Conservation (phyloP, 148 eudicot species). For the Cornus florida region DNA sequence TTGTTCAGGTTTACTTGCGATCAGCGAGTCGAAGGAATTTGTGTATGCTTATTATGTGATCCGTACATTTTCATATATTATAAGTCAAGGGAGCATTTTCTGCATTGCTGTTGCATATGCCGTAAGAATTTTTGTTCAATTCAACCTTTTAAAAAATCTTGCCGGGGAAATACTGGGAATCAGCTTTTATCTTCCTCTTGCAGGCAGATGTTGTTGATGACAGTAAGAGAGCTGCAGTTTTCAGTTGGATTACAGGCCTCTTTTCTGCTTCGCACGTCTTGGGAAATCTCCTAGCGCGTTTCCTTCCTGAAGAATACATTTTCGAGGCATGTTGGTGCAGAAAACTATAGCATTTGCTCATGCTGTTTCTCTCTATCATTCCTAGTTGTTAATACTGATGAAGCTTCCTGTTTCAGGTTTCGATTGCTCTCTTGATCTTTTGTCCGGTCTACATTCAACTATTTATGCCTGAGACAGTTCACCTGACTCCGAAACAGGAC, state of each 20-base stretch:
- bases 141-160: background rate
- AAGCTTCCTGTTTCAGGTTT: slow-evolving; percentile 50
- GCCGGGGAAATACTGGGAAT: background rate
- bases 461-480: slow-evolving; percentile 65
- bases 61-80: slow-evolving; percentile 70
- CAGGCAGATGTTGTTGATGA: slow-evolving; percentile 83
- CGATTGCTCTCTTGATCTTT: slow-evolving; percentile 69
- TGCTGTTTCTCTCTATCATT: background rate
- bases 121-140: slow-evolving; percentile 46
- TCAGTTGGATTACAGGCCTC: slow-evolving; percentile 88
- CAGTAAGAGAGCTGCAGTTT: slow-evolving; percentile 68
- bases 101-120: slow-evolving; percentile 91
- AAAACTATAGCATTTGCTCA: background rate
- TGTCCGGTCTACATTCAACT: slow-evolving; percentile 69
- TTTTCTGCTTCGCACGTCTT: slow-evolving; percentile 80
- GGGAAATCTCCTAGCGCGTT: slow-evolving; percentile 76
- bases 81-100: slow-evolving; percentile 93
- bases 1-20: slow-evolving; percentile 66
- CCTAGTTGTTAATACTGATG: background rate
- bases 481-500: slow-evolving; percentile 36
- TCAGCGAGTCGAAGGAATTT: slow-evolving; percentile 55
- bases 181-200: slow-evolving; percentile 1
- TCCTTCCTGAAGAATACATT: slow-evolving; percentile 76
- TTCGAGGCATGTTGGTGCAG: slow-evolving; percentile 54
- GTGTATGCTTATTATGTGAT: slow-evolving; percentile 79